A percentile compares a stretch with the other conserved stretches of the same genome.
Conservation (phyloP, 306 rosid genomes). For the Cucurbita pepo region DNA sequence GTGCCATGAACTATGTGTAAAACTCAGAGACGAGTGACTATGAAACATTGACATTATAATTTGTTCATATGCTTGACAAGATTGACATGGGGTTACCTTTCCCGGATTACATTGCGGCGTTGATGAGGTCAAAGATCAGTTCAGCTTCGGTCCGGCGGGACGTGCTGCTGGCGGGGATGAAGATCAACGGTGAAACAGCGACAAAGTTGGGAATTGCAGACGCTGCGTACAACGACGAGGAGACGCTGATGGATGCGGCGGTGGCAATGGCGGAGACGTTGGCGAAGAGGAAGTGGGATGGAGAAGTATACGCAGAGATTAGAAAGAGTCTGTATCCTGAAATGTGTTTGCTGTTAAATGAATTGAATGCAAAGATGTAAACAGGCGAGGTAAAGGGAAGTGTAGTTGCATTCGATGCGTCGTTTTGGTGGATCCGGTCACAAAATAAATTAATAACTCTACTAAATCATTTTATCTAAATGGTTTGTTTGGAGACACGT, state of each 20-base stretch:
- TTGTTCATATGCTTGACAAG: not conserved
- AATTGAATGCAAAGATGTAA: conserved; percentile 8
- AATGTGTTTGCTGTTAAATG: conserved; percentile 15
- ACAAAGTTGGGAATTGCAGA: conserved; percentile 43
- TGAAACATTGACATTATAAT: not conserved
- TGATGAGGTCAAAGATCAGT: conserved; percentile 31
- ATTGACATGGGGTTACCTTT: conserved; percentile 29
- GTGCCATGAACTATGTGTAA: too few relatives aligned
- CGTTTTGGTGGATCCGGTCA: too few relatives aligned
- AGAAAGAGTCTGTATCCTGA: conserved; percentile 58
- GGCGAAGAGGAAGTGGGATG: conserved; percentile 34
- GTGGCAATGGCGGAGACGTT: conserved; percentile 33
- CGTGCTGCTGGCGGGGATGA: conserved; percentile 29
- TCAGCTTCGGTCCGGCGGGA: conserved; percentile 28
- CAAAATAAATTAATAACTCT: too few relatives aligned
- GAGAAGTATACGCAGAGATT: conserved; percentile 43
- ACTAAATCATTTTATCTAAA: too few relatives aligned
- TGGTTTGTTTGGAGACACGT: too few relatives aligned
- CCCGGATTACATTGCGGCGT: conserved; percentile 42
- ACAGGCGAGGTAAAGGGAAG: not conserved
- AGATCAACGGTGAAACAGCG: conserved; percentile 27
- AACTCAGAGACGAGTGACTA: too few relatives aligned
- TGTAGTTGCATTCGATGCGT: not conserved
- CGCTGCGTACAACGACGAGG: conserved; percentile 34
- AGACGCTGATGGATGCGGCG: conserved; percentile 29